These are phyloP conservation scores for Termitomyces sp. DNA, from an alignment of 768 basidiomycete genomes.

Conservation along the genomic window DNA sequence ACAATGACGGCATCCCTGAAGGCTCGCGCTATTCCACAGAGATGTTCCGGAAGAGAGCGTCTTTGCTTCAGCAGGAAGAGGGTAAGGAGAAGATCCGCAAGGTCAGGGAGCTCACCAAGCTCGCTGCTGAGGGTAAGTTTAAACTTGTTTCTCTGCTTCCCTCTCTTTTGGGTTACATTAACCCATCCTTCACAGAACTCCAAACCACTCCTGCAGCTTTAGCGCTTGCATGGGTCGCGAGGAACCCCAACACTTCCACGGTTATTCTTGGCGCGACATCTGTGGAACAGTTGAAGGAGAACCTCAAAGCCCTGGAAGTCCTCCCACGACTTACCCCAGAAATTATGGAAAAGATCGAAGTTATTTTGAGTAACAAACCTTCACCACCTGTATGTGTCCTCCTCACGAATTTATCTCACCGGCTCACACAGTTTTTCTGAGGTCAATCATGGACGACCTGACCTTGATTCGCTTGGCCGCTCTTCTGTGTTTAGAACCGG, in stretches of 20 bases:
- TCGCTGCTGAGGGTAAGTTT: slow-evolving; percentile 49
- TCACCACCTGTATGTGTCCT: slow-evolving; percentile 22
- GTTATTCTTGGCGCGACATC: slow-evolving; percentile 66
- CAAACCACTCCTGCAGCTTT: slow-evolving; percentile 52
- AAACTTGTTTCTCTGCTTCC: not conserved
- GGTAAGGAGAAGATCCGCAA: slow-evolving; percentile 68
- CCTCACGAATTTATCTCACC: not conserved
- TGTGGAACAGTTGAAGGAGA: slow-evolving; percentile 45
- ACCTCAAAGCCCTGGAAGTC: slow-evolving; percentile 39
- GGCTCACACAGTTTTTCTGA: not conserved
- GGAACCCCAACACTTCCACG: slow-evolving; percentile 63
- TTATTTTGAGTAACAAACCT: slow-evolving; percentile 46
- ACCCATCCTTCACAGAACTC: slow-evolving; percentile 18
- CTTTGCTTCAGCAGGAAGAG: slow-evolving; percentile 47
- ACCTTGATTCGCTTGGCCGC: slow-evolving; percentile 3
- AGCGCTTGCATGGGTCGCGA: slow-evolving; percentile 75
- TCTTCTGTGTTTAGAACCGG: not conserved
- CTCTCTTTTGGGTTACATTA: not conserved
- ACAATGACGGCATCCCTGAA: slow-evolving; percentile 71
- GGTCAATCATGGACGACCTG: slow-evolving; percentile 2
- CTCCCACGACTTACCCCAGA: slow-evolving; percentile 60
- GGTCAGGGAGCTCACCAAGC: slow-evolving; percentile 57
- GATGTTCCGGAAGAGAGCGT: slow-evolving; percentile 43
- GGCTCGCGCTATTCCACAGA: slow-evolving; percentile 67
- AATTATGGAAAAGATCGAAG: slow-evolving; percentile 55